A percentile compares a stretch with the other conserved stretches of the same genome.
phyloP scores from a whole-genome alignment of 2,329 filamentous ascomycete species.

The Verticillium tricorpus region DNA sequence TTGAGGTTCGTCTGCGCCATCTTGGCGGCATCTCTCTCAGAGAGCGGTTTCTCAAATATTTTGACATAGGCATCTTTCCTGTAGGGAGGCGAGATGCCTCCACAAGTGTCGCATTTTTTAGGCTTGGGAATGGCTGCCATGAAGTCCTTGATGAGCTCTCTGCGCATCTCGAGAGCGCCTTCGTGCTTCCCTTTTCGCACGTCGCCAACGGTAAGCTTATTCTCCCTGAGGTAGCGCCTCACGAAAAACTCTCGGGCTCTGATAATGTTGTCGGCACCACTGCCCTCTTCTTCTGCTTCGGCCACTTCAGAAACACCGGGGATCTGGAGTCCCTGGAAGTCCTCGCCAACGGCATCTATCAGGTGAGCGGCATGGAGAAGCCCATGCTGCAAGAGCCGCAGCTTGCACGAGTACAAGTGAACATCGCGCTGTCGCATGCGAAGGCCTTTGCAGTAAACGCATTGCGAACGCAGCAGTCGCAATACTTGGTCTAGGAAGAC shows the following conservation, averaged over 20 bases:
- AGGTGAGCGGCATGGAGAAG: slow-evolving; percentile 64
- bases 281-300: slow-evolving; percentile 62
- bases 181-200: slow-evolving; percentile 71
- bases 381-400: slow-evolving; percentile 81
- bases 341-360: slow-evolving; percentile 49
- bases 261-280: slow-evolving; percentile 46
- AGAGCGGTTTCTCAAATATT: slow-evolving; percentile 82
- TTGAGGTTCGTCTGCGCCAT: slow-evolving; percentile 70
- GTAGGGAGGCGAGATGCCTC: slow-evolving; percentile 73
- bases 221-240: slow-evolving; percentile 61
- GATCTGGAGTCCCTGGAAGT: slow-evolving; percentile 38
- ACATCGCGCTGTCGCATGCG: slow-evolving; percentile 73
- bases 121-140: slow-evolving; percentile 65
- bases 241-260: slow-evolving; percentile 63
- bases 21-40: slow-evolving; percentile 67
- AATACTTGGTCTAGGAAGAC: slow-evolving; percentile 92
- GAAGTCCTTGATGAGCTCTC: slow-evolving; percentile 75
- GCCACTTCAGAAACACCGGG: slow-evolving; percentile 43
- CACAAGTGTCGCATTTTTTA: slow-evolving; percentile 63
- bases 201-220: slow-evolving; percentile 44
- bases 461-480: slow-evolving; percentile 79
- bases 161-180: slow-evolving; percentile 71
- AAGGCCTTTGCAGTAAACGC: slow-evolving; percentile 84
- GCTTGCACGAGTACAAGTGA: slow-evolving; percentile 76
- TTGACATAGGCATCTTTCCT: slow-evolving; percentile 90